These are phyloP conservation scores for Phaeomoniella chlamydospora DNA, from an alignment of 2,329 filamentous ascomycete species.

Conservation along the genomic window DNA sequence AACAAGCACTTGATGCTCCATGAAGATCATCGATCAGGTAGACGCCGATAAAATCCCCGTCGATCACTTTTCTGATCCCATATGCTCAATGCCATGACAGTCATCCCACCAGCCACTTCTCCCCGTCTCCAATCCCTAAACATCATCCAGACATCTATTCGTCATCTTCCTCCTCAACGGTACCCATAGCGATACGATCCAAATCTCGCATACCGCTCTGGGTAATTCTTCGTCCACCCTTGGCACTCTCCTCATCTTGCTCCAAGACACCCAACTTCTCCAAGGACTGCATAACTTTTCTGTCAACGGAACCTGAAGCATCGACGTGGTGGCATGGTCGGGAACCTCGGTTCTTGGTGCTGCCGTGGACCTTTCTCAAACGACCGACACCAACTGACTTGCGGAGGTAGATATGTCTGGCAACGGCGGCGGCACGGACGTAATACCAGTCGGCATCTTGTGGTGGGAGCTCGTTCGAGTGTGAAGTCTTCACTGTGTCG, in stretches of 20 bases:
- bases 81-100: background rate
- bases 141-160: conserved; percentile 29
- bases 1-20: background rate
- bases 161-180: conserved; percentile 57
- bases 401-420: conserved; percentile 97
- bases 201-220: conserved; percentile 97
- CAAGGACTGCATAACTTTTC: conserved; percentile 91
- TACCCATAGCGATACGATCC: conserved; percentile 83
- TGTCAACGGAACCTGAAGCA: conserved; percentile 88
- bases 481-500: conserved; percentile 97
- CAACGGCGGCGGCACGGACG: conserved; percentile 81
- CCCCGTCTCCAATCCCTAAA: background rate
- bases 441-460: conserved; percentile 96
- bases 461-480: conserved; percentile 92
- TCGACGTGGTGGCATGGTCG: conserved; percentile 90
- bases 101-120: background rate
- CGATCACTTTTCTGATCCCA: background rate
- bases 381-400: conserved; percentile 99
- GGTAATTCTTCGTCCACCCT: conserved; percentile 96
- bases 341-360: conserved; percentile 90
- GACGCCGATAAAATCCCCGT: background rate
- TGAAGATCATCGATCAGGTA: background rate
- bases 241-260: conserved; percentile 70
- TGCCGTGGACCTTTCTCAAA: conserved; percentile 90
- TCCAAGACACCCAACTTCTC: conserved; percentile 99